These are phyloP conservation scores for Deinandra increscens DNA, from an alignment of 129 eudicot genomes.

Conservation along the genomic window DNA sequence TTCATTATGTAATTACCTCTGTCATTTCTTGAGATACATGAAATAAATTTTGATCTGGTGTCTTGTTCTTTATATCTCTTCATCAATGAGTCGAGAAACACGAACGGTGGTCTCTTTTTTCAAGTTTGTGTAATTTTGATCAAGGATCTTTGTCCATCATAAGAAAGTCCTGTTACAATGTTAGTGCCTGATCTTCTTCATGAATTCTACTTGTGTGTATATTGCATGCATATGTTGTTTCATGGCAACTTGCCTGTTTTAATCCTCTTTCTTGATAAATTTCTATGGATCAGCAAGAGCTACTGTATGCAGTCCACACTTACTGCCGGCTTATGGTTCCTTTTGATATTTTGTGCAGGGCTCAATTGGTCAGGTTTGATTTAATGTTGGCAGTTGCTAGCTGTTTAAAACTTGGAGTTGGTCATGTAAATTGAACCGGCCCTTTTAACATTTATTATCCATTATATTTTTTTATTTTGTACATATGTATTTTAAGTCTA, in stretches of 20 bases:
- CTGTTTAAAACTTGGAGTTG: too few relatives aligned
- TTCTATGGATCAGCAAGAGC: not conserved
- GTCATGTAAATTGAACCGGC: too few relatives aligned
- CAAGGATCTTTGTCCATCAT: not conserved
- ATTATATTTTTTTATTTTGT: too few relatives aligned
- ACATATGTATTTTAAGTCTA: too few relatives aligned
- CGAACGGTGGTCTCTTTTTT: not conserved
- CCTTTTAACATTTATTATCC: too few relatives aligned
- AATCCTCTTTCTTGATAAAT: not conserved
- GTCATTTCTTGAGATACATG: slow-evolving; percentile 27
- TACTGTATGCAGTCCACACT: too few relatives aligned
- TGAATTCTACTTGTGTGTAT: not conserved
- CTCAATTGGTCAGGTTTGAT: too few relatives aligned
- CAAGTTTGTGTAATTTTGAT: not conserved
- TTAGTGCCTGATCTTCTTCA: not conserved
- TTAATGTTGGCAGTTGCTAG: too few relatives aligned
- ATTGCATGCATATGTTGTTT: not conserved
- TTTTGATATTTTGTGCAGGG: too few relatives aligned
- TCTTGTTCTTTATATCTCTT: slow-evolving; percentile 13
- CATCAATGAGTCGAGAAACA: slow-evolving; percentile 2
- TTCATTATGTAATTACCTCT: slow-evolving; percentile 23
- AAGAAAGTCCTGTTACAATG: not conserved
- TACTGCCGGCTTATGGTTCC: too few relatives aligned
- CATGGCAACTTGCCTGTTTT: not conserved
- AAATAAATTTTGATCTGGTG: slow-evolving; percentile 22